A percentile compares a stretch with the other conserved stretches of the same genome.
Conservation (phyloP, 352 stramenopile species). For the Blastocystis sp. region DNA sequence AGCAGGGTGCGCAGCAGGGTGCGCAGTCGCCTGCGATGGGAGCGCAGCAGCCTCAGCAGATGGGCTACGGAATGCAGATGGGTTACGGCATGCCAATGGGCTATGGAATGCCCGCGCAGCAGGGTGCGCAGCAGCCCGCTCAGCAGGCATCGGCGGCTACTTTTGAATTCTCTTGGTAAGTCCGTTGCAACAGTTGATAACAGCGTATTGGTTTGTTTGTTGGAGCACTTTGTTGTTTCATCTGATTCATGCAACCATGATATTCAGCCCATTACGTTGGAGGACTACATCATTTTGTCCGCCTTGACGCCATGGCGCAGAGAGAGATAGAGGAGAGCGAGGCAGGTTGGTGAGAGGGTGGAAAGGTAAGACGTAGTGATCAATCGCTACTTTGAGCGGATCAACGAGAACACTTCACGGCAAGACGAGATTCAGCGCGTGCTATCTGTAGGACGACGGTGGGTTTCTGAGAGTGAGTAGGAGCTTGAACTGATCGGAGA, state of each 20-base stretch:
- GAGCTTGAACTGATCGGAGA: constrained; percentile 15
- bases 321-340: constrained; percentile 42
- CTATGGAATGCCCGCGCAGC: constrained; percentile 2
- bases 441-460: background rate
- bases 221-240: background rate
- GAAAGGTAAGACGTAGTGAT: background rate
- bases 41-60: constrained; percentile 20
- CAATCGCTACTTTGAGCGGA: background rate
- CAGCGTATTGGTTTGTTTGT: constrained; percentile 31
- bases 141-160: constrained; percentile 31
- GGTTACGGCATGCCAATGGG: constrained; percentile 23
- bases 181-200: background rate
- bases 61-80: constrained; percentile 39
- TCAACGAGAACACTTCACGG: background rate
- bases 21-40: background rate
- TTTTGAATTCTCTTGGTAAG: constrained; percentile 50
- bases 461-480: background rate
- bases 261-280: no score
- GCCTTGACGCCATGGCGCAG: no score
- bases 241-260: background rate
- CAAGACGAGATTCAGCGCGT: constrained; percentile 37
- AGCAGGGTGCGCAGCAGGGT: no score
- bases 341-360: background rate
- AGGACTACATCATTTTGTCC: no score
- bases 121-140: constrained; percentile 13